Conservation (phyloP, 2,329 filamentous ascomycete genomes). For the Periglandula ipomoeae region DNA sequence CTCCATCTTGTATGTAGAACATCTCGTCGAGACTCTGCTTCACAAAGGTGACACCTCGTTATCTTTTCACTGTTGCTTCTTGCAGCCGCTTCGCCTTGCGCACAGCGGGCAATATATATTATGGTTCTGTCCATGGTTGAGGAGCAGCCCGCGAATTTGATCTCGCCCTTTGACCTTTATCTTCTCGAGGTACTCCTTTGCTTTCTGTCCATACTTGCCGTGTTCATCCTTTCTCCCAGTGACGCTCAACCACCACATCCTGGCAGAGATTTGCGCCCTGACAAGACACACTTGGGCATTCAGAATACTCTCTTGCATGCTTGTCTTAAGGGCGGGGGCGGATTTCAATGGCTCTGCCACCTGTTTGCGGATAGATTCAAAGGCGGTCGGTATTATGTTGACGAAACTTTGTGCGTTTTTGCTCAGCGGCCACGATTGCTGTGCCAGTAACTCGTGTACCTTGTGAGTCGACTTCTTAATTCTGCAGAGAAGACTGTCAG, state of each 20-base stretch:
- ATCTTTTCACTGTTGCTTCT: neutral
- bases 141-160: neutral
- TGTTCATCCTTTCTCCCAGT: slow-evolving; percentile 40
- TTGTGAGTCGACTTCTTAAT: slow-evolving; percentile 13
- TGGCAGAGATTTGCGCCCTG: slow-evolving; percentile 46
- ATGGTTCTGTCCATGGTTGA: neutral
- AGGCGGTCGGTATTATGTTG: slow-evolving; percentile 11
- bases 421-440: slow-evolving; percentile 13
- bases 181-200: slow-evolving; percentile 29
- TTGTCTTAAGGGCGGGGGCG: neutral
- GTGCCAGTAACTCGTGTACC: slow-evolving; percentile 15
- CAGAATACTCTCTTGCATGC: slow-evolving; percentile 1
- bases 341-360: slow-evolving; percentile 12
- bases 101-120: neutral
- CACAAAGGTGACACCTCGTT: neutral
- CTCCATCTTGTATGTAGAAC: neutral
- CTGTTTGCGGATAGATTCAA: slow-evolving; percentile 27
- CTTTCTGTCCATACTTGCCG: slow-evolving; percentile 37
- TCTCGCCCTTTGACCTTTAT: neutral
- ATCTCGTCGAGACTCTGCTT: neutral
- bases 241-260: slow-evolving; percentile 47
- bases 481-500: slow-evolving; percentile 18
- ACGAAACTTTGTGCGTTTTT: slow-evolving; percentile 12
- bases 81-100: neutral
- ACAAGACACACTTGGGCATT: slow-evolving; percentile 32